These are phyloP conservation scores for Penicillium psychrofluorescens DNA, from an alignment of 495 filamentous ascomycete species.

Conservation along the genomic window DNA sequence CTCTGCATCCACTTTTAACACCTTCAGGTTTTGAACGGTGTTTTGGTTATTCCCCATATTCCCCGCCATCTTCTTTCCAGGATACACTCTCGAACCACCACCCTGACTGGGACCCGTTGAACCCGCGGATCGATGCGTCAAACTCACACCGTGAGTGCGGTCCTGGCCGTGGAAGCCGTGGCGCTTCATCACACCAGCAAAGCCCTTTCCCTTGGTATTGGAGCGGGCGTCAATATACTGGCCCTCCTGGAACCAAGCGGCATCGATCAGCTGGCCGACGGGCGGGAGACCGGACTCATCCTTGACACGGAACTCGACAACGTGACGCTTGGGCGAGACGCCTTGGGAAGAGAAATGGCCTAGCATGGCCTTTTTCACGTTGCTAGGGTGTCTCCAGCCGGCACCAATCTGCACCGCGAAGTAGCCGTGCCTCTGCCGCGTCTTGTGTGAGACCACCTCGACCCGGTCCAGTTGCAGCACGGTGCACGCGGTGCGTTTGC, in stretches of 20 bases:
- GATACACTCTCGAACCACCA: conserved; percentile 81
- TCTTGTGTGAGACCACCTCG: conserved; percentile 82
- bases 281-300: conserved; percentile 61
- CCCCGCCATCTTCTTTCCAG: conserved; percentile 96
- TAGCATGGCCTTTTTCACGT: conserved; percentile 69
- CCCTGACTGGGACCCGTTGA: conserved; percentile 82
- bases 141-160: conserved; percentile 88
- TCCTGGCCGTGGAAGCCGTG: conserved; percentile 83
- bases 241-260: conserved; percentile 83
- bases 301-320: conserved; percentile 80
- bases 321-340: conserved; percentile 70
- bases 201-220: conserved; percentile 77
- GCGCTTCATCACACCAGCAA: conserved; percentile 95
- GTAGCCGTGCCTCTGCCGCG: conserved; percentile 72
- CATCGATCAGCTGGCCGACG: conserved; percentile 64
- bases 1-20: conserved; percentile 76
- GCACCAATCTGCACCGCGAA: conserved; percentile 84
- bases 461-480: conserved; percentile 91
- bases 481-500: conserved; percentile 75
- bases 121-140: conserved; percentile 85
- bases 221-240: conserved; percentile 83
- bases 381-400: conserved; percentile 67
- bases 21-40: conserved; percentile 83
- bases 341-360: conserved; percentile 77
- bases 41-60: conserved; percentile 83